Base-by-base conservation (phyloP, 192 early-diverging fungal genomes). In the Podila epigama region DNA sequence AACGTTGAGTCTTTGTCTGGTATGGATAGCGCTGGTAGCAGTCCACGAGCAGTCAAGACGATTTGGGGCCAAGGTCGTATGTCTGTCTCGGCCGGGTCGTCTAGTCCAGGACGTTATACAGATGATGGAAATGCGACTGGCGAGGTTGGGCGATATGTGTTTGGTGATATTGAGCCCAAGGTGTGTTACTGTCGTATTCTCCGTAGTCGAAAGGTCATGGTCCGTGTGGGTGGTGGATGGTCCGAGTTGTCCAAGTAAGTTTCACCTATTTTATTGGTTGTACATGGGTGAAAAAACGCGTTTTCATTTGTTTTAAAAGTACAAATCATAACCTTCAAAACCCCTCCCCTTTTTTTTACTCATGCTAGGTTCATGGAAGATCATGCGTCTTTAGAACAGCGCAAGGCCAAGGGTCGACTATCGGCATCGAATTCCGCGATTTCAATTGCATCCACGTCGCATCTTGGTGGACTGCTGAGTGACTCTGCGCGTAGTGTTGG, bases 191-290 rank as follows among this genome's bases (percentile, higher is more conserved):
- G 89, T 41, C 88, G 88, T 59, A 86, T 89, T 37, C 58, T 90
- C 41, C 66, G 87, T 35, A 84, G 86, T 61, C 70, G 87, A 1
- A 84, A 86, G 83, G 88, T 90, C 32, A 90, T 90, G 89, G 89
- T 90, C 28, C 83, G 89, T 53, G 88, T 90, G 5, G 89, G 89
- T 28, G 89, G 89, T 61, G 89, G 88, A 50, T 89, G 88, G 88
- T 82, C 73, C 35, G 86, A 88, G 52, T 54, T 88, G 11, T 88
- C 86, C 27, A 84, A 86, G 79, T 88, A 80, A 67, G 80, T 63
- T 27, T 28, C 37, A 15, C 41, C 33, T 25, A 33, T 71, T 12
- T 3, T 53, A 6, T 53, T 65, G 48, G 51, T 51, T 40, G 32
- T 22, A 11, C 4, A 18, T 44, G 68, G 8, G 18, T 20, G 9